phyloP scores from a whole-genome alignment of 2,329 filamentous ascomycete genomes.

The Stromatinia cepivora region DNA sequence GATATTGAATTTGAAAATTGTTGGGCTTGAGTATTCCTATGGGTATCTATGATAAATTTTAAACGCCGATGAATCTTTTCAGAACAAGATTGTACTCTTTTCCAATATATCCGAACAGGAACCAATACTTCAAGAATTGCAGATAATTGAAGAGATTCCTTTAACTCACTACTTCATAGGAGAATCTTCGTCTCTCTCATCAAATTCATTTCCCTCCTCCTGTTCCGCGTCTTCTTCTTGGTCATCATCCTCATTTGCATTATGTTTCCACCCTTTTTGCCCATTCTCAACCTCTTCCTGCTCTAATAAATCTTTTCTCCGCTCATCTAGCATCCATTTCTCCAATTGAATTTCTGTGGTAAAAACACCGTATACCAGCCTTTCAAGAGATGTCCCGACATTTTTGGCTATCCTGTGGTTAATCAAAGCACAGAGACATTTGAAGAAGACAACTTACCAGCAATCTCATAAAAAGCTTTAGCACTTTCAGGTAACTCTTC shows the following conservation, averaged over 20 bases:
- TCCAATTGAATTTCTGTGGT: slow-evolving; percentile 37
- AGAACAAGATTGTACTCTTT: neutral
- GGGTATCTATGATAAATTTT: slow-evolving; percentile 12
- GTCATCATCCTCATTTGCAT: neutral
- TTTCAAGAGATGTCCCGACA: slow-evolving; percentile 34
- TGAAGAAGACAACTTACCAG: slow-evolving; percentile 39
- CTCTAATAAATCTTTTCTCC: slow-evolving; percentile 26
- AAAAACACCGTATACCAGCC: slow-evolving; percentile 36
- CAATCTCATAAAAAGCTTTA: slow-evolving; percentile 46
- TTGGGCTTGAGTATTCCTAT: neutral
- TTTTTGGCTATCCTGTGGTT: slow-evolving; percentile 33
- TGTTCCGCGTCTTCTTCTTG: neutral
- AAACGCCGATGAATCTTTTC: neutral
- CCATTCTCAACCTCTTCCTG: slow-evolving; percentile 6
- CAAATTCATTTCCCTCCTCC: neutral
- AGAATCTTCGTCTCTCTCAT: neutral
- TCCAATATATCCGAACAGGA: neutral
- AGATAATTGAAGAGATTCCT: neutral
- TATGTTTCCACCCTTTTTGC: neutral
- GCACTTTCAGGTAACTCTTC: slow-evolving; percentile 47
- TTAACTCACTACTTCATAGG: neutral
- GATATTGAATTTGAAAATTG: neutral
- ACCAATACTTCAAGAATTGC: neutral
- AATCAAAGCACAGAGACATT: neutral
- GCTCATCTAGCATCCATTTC: slow-evolving; percentile 35